Conservation (phyloP, 2,329 filamentous ascomycete species). For the Fusarium citri region DNA sequence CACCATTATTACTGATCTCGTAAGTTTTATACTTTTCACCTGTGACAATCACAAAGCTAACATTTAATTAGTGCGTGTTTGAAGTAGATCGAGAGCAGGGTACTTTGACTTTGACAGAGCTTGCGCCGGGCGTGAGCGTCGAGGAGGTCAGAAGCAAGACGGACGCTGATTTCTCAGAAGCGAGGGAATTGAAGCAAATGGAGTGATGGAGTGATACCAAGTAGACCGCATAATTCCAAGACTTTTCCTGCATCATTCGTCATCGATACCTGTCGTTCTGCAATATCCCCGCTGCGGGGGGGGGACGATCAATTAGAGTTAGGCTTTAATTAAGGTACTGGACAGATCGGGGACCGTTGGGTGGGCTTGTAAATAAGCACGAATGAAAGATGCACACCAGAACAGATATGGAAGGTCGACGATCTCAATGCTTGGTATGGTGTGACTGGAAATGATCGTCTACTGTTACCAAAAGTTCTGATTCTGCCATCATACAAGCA, state of each 20-base stretch:
- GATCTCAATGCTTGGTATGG: conserved; percentile 3
- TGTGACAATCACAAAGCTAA: conserved; percentile 15
- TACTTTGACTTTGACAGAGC: conserved; percentile 74
- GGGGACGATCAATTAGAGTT: conserved; percentile 51
- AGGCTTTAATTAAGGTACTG: conserved; percentile 28
- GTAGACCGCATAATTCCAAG: conserved; percentile 5
- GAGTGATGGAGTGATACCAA: conserved; percentile 55
- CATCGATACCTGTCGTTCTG: conserved; percentile 11
- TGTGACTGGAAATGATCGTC: conserved; percentile 20
- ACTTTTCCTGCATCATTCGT: conserved; percentile 29
- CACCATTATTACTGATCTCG: conserved; percentile 79
- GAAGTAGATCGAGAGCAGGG: conserved; percentile 73
- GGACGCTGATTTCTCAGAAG: conserved; percentile 73
- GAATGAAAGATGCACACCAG: conserved; percentile 12
- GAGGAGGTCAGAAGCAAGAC: conserved; percentile 78
- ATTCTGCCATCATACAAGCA: not conserved
- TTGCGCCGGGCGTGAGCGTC: conserved; percentile 75
- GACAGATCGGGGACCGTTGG: conserved; percentile 26
- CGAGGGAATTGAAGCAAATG: conserved; percentile 65
- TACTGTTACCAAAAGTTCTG: conserved; percentile 18
- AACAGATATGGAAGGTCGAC: conserved; percentile 31
- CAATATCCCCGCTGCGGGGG: conserved; percentile 4
- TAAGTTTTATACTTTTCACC: conserved; percentile 52
- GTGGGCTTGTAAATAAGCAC: not conserved
- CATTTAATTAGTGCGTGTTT: conserved; percentile 69